Evolutionary conservation across 176 grass and related monocot genomes (phyloP).

Genomic region (Rhipidocladum racemiflorum): DNA sequence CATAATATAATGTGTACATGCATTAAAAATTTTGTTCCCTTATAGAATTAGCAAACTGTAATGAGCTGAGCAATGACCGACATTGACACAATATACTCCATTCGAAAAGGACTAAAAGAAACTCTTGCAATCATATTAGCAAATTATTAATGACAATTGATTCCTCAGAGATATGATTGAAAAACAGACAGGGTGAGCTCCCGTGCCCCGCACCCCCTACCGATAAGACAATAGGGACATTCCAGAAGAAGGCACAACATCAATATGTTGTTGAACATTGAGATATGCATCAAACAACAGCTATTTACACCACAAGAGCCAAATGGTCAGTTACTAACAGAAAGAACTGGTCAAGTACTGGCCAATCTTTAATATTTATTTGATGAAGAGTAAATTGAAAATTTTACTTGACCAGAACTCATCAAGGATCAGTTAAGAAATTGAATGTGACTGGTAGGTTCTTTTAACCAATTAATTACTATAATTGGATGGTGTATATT

Average conservation of each 20-base stretch:
- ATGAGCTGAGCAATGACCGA: background rate
- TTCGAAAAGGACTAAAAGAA: background rate
- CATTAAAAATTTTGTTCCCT: constrained; percentile 1
- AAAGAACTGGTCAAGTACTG: background rate
- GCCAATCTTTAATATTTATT: background rate
- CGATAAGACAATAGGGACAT: background rate
- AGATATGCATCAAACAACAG: background rate
- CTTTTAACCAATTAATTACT: constrained; percentile 1
- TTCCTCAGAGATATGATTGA: background rate
- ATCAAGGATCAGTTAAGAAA: background rate
- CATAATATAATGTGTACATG: background rate
- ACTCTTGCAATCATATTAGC: background rate
- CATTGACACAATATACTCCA: background rate
- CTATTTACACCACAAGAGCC: background rate
- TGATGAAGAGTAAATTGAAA: background rate
- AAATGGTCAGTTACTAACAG: background rate
- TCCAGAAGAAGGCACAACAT: background rate
- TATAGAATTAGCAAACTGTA: background rate
- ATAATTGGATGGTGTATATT: background rate
- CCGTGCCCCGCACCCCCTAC: background rate
- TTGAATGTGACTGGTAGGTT: background rate
- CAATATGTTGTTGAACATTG: background rate
- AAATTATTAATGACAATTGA: background rate
- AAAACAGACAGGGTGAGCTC: background rate
- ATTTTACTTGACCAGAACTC: background rate